phyloP scores from a whole-genome alignment of 306 rosid genomes.

The Trifolium repens region DNA sequence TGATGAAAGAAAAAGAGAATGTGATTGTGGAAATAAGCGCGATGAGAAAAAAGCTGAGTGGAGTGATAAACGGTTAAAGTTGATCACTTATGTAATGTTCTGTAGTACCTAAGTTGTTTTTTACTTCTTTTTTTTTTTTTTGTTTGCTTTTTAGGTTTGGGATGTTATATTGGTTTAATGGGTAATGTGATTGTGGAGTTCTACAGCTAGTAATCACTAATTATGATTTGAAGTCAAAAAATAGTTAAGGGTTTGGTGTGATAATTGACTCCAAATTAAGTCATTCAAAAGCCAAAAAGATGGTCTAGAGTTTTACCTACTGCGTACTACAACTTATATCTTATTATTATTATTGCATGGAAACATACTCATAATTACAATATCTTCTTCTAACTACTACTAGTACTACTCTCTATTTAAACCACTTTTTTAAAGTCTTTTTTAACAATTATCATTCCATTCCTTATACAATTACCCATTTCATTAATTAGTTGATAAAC shows the following conservation, averaged over 20 bases:
- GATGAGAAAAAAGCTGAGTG: not conserved
- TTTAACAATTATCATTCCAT: no score
- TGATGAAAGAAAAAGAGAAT: conserved; percentile 25
- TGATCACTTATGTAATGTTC: not conserved
- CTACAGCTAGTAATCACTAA: not conserved
- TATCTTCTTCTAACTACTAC: not conserved
- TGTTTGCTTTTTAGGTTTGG: not conserved
- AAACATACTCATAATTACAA: not conserved
- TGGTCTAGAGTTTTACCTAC: conserved; percentile 36
- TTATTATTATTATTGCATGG: conserved; percentile 4
- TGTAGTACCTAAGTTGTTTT: not conserved
- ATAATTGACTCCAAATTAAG: conserved; percentile 51
- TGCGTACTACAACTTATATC: not conserved
- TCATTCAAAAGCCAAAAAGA: conserved; percentile 29
- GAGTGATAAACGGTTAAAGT: conserved; percentile 28
- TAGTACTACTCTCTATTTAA: no score
- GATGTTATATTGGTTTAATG: conserved; percentile 27
- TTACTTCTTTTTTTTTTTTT: not conserved
- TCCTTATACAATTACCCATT: no score
- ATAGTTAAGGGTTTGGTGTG: conserved; percentile 36
- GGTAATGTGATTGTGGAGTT: not conserved
- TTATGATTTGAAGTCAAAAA: conserved; percentile 39
- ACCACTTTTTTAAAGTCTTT: no score
- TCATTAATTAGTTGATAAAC: no score
- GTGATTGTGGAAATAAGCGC: conserved; percentile 38